Evolutionary conservation across 495 filamentous ascomycete genomes (phyloP).

Genomic region (Penicillium chermesinum): DNA sequence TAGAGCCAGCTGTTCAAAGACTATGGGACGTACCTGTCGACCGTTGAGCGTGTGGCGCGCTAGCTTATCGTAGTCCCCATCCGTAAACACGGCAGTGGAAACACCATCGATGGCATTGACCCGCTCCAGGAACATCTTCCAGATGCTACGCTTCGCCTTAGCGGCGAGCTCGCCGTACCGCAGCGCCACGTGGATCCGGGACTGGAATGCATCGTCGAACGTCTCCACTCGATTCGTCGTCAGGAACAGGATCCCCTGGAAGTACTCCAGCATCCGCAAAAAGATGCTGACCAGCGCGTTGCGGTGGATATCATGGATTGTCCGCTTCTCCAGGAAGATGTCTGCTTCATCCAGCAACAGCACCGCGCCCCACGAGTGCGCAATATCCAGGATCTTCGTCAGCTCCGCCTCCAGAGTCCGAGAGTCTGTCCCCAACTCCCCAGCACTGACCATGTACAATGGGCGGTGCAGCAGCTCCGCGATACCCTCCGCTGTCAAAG

Average conservation of each 20-base stretch:
- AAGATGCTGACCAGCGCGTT: conserved; percentile 78
- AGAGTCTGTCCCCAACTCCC: conserved; percentile 76
- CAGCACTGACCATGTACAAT: conserved; percentile 78
- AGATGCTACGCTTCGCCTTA: conserved; percentile 76
- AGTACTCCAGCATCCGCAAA: conserved; percentile 65
- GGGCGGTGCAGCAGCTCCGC: conserved; percentile 77
- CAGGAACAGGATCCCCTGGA: conserved; percentile 75
- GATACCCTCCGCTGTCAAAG: conserved; percentile 82
- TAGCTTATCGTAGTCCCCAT: conserved; percentile 62
- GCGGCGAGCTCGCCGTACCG: conserved; percentile 71
- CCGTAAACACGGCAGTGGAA: conserved; percentile 56
- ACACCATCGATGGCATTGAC: conserved; percentile 62
- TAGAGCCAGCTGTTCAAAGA: too few relatives aligned
- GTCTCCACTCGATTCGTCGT: conserved; percentile 76
- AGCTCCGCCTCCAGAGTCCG: conserved; percentile 74
- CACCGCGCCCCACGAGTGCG: conserved; percentile 81
- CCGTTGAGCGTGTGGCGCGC: conserved; percentile 74
- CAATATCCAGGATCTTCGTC: conserved; percentile 79
- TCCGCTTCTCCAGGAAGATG: conserved; percentile 72
- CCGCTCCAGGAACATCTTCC: conserved; percentile 76
- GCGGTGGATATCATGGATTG: conserved; percentile 63
- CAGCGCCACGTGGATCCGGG: conserved; percentile 67
- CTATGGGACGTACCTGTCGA: conserved; percentile 57
- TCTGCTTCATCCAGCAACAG: conserved; percentile 74
- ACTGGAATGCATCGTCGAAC: conserved; percentile 65